A percentile compares a stretch with the other conserved stretches of the same genome.
Evolutionary conservation across 805 yeast species (phyloP).

Genomic region (Saturnispora kantuleensis): DNA sequence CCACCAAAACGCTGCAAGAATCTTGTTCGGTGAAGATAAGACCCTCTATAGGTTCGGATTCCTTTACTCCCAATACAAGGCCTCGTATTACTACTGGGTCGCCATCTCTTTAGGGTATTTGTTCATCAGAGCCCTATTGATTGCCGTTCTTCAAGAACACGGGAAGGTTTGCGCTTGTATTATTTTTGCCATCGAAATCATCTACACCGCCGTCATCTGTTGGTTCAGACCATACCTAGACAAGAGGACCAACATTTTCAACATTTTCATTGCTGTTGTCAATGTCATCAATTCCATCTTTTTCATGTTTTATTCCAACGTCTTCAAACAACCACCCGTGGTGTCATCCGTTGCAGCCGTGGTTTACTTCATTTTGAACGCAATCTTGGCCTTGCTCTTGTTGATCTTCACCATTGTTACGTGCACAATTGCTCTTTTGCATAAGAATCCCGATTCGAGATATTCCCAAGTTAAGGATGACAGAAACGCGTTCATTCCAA

Average conservation of each 20-base stretch:
- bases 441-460: slow-evolving; percentile 89
- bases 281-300: slow-evolving; percentile 75
- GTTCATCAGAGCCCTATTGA: slow-evolving; percentile 66
- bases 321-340: slow-evolving; percentile 73
- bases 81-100: slow-evolving; percentile 79
- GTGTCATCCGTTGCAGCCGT: slow-evolving; percentile 92
- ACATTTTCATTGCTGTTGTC: slow-evolving; percentile 74
- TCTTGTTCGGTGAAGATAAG: slow-evolving; percentile 74
- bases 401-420: slow-evolving; percentile 81
- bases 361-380: slow-evolving; percentile 81
- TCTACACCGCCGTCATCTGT: slow-evolving; percentile 56
- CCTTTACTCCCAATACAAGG: slow-evolving; percentile 82
- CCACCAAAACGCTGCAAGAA: slow-evolving; percentile 86
- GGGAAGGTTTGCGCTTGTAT: slow-evolving; percentile 80
- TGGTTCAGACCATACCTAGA: slow-evolving; percentile 86
- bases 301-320: slow-evolving; percentile 79
- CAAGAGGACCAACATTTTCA: slow-evolving; percentile 87
- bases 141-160: slow-evolving; percentile 71
- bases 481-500: slow-evolving; percentile 87
- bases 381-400: slow-evolving; percentile 73
- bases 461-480: slow-evolving; percentile 97
- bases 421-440: slow-evolving; percentile 71
- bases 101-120: slow-evolving; percentile 54
- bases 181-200: slow-evolving; percentile 65
- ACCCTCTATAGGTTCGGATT: slow-evolving; percentile 86